A percentile compares a stretch with the other conserved stretches of the same genome.
Conservation (phyloP, 202 grass and related monocot species). For the Schoenoplectus triqueter region DNA sequence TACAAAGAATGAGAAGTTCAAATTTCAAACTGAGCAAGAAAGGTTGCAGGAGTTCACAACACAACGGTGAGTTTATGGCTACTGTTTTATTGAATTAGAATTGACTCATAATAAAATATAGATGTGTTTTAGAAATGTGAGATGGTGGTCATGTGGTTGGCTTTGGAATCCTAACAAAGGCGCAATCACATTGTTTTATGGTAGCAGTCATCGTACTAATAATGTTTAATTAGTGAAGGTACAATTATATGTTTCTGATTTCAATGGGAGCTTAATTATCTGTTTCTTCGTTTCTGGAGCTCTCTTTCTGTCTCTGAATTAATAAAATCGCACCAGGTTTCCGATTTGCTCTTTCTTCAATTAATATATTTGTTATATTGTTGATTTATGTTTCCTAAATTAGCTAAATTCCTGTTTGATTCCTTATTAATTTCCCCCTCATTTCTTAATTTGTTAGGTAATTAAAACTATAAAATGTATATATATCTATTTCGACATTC, state of each 20-base stretch:
- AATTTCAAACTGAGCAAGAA: constrained; percentile 4
- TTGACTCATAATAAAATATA: constrained; percentile 31
- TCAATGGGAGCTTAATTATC: constrained; percentile 1
- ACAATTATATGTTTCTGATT: constrained; percentile 26
- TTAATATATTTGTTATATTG: neutral
- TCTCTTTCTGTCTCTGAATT: constrained; percentile 3
- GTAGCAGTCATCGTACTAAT: constrained; percentile 24
- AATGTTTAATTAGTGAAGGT: constrained; percentile 40
- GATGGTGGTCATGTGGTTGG: constrained; percentile 39
- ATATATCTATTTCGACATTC: too few relatives aligned
- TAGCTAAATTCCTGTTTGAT: neutral
- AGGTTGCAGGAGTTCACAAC: neutral
- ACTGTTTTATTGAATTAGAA: constrained; percentile 75
- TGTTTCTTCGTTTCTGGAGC: constrained; percentile 28
- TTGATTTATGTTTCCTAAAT: neutral
- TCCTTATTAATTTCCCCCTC: neutral
- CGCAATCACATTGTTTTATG: constrained; percentile 18
- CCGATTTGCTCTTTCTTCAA: neutral
- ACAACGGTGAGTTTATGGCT: constrained; percentile 43
- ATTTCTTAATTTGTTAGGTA: neutral
- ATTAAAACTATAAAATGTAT: neutral
- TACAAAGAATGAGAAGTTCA: neutral
- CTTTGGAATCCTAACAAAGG: constrained; percentile 43
- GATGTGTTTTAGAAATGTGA: constrained; percentile 35
- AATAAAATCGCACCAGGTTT: neutral